Conservation (phyloP, 441 rosid species). For the Erodium trifolium region DNA sequence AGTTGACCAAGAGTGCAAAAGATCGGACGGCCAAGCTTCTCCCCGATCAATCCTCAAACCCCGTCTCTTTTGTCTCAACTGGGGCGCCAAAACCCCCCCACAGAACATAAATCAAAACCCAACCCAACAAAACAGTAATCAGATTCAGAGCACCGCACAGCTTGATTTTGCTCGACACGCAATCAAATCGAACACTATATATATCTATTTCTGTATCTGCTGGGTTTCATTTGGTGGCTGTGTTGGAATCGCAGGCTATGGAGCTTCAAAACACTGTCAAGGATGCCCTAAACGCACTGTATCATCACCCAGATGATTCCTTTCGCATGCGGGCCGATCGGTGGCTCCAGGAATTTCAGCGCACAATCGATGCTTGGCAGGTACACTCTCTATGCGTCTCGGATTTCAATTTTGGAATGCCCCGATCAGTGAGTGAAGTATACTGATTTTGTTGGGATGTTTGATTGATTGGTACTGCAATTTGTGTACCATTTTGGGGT, state of each 20-base stretch:
- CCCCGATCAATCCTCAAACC: neutral
- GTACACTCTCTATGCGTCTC: constrained; percentile 19
- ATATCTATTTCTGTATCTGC: neutral
- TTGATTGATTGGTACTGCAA: neutral
- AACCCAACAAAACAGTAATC: neutral
- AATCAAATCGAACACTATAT: neutral
- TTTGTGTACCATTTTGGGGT: neutral
- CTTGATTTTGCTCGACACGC: neutral
- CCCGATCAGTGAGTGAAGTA: neutral
- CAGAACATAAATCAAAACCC: neutral
- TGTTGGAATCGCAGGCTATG: constrained; percentile 21
- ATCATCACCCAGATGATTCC: constrained; percentile 86
- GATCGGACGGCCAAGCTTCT: neutral
- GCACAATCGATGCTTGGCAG: constrained; percentile 98
- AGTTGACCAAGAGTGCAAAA: neutral
- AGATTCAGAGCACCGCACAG: neutral
- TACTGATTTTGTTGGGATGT: too few species aligned
- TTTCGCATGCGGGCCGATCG: constrained; percentile 83
- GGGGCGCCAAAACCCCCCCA: neutral
- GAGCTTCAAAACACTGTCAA: constrained; percentile 86
- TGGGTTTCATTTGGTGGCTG: neutral
- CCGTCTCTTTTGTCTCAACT: neutral
- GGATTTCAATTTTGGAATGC: neutral
- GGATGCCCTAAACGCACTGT: constrained; percentile 91
- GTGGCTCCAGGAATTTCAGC: constrained; percentile 86